A percentile compares a stretch with the other conserved stretches of the same genome.
These are phyloP conservation scores for Cutaneotrichosporon sp. DNA, from an alignment of 1,284 basidiomycete genomes.

Conservation along the genomic window DNA sequence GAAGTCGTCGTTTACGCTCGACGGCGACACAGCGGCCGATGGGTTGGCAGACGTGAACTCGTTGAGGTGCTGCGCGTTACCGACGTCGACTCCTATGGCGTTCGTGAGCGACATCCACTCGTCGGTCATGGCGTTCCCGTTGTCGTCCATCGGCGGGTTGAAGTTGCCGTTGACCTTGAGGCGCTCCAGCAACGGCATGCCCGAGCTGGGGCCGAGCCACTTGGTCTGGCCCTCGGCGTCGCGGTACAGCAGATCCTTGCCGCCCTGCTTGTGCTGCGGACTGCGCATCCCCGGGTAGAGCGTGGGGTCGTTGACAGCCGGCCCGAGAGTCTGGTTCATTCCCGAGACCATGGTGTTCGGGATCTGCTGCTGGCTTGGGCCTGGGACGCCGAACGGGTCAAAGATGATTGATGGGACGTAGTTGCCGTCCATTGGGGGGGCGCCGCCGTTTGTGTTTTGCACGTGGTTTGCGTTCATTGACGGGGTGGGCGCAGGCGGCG, in stretches of 20 bases:
- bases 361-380: constrained; percentile 10
- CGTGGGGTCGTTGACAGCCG: constrained; percentile 20
- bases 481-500: neutral
- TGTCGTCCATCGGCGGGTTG: constrained; percentile 21
- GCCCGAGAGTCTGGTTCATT: constrained; percentile 20
- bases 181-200: constrained; percentile 39
- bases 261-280: constrained; percentile 14
- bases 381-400: constrained; percentile 22
- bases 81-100: constrained; percentile 35
- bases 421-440: constrained; percentile 11
- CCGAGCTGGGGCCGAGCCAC: constrained; percentile 40
- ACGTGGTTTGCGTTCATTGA: neutral
- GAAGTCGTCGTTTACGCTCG: constrained; percentile 23
- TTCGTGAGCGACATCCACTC: constrained; percentile 41
- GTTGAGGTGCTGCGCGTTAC: constrained; percentile 16
- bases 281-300: constrained; percentile 10
- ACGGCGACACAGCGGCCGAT: constrained; percentile 17
- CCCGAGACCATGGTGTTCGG: constrained; percentile 18
- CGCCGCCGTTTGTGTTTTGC: neutral
- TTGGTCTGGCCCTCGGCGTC: constrained; percentile 39
- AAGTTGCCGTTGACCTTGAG: constrained; percentile 30
- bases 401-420: constrained; percentile 23
- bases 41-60: constrained; percentile 11
- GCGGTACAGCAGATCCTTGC: constrained; percentile 33
- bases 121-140: constrained; percentile 25